Percentiles rank a stretch among this genome's conserved stretches.
Evolutionary conservation across 2,329 filamentous ascomycete genomes (phyloP).

Genomic region (Aspergillus sp.): DNA sequence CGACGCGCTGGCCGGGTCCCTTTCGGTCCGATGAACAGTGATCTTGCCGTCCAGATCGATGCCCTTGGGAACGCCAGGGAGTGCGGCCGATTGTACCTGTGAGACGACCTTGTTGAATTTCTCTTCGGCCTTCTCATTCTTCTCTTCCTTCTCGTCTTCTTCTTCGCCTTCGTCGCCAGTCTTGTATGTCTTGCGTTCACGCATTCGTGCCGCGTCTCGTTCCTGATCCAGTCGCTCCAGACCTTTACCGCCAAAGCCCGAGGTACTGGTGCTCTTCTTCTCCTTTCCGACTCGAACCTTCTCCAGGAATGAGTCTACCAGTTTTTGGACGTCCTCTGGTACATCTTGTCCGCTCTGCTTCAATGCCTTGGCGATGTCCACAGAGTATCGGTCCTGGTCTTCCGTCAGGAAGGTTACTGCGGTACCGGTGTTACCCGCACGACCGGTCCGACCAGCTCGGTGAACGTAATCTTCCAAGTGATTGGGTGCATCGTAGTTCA

Average conservation of each 20-base stretch:
- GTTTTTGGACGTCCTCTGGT: constrained; percentile 59
- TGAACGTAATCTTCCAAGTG: constrained; percentile 97
- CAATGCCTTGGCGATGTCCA: constrained; percentile 84
- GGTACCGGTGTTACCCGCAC: constrained; percentile 88
- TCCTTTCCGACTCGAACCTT: constrained; percentile 91
- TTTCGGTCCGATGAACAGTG: constrained; percentile 64
- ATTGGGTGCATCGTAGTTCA: constrained; percentile 92
- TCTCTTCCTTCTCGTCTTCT: constrained; percentile 60
- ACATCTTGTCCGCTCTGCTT: constrained; percentile 82
- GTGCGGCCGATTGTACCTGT: constrained; percentile 56
- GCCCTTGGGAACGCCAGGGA: constrained; percentile 46
- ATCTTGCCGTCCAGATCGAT: constrained; percentile 63
- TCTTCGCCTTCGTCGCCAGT: constrained; percentile 78
- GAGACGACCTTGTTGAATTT: constrained; percentile 55
- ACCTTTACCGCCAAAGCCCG: constrained; percentile 91
- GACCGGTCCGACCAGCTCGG: constrained; percentile 83
- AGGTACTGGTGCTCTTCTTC: constrained; percentile 59
- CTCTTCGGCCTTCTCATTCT: constrained; percentile 58
- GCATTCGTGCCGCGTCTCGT: constrained; percentile 75
- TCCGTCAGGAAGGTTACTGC: constrained; percentile 91
- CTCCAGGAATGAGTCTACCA: constrained; percentile 65
- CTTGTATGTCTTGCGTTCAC: constrained; percentile 84
- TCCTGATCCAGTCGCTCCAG: constrained; percentile 87
- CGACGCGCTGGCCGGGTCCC: constrained; percentile 38
- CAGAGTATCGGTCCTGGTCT: constrained; percentile 83